Conservation (phyloP, 2,329 filamentous ascomycete species). For the Colletotrichum falcatum region DNA sequence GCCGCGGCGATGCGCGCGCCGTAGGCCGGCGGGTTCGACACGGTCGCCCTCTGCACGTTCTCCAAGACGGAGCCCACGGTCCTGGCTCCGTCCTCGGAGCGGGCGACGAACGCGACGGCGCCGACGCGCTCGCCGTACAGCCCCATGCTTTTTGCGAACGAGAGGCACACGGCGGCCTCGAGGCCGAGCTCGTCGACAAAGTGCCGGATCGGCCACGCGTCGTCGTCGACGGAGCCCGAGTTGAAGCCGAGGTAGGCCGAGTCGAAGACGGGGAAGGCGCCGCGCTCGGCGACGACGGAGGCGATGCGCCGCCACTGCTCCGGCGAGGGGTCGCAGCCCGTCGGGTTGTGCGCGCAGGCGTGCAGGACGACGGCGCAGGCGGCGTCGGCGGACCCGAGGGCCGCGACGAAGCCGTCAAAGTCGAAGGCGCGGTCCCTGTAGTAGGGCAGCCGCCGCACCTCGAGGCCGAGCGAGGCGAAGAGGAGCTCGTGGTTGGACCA, state of each 20-base stretch:
- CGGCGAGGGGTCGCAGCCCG: conserved; percentile 53
- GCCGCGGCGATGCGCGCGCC: conserved; percentile 51
- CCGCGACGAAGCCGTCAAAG: conserved; percentile 47
- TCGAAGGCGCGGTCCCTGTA: conserved; percentile 51
- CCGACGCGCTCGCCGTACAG: conserved; percentile 55
- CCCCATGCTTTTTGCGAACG: conserved; percentile 72
- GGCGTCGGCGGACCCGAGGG: conserved; percentile 46
- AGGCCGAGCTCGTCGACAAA: conserved; percentile 51
- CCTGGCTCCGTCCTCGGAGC: conserved; percentile 28
- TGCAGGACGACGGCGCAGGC: conserved; percentile 52
- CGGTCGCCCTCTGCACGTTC: conserved; percentile 49
- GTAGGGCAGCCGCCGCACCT: conserved; percentile 51
- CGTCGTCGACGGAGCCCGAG: conserved; percentile 48
- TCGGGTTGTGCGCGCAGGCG: conserved; percentile 58
- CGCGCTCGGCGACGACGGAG: conserved; percentile 45
- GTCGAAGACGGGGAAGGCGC: conserved; percentile 49
- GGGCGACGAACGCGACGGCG: conserved; percentile 46
- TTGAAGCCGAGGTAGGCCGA: conserved; percentile 51
- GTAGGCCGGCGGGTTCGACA: conserved; percentile 52
- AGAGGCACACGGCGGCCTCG: conserved; percentile 69
- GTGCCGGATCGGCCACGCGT: conserved; percentile 50
- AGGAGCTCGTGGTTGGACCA: conserved; percentile 57
- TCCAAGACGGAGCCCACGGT: conserved; percentile 48
- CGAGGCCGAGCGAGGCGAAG: conserved; percentile 50
- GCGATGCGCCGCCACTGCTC: conserved; percentile 50